These are phyloP conservation scores for Stylosanthes scabra DNA, from an alignment of 331 rosid species.

Conservation along the genomic window DNA sequence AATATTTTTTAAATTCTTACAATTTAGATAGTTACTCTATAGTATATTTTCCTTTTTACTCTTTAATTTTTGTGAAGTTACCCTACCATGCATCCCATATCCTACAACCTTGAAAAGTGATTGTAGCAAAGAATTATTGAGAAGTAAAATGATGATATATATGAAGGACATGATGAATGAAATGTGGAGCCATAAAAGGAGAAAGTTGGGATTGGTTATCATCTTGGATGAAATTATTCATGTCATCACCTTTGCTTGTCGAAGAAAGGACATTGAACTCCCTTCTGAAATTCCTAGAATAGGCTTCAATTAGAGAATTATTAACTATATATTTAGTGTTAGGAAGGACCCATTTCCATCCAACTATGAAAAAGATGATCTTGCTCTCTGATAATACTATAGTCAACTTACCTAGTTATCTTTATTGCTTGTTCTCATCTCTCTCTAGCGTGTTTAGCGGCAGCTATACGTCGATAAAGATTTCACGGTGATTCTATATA, in stretches of 20 bases:
- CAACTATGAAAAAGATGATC: conserved; percentile 37
- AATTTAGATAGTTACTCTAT: too few relatives aligned
- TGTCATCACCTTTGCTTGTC: conserved; percentile 38
- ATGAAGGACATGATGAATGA: not conserved
- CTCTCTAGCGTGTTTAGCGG: too few relatives aligned
- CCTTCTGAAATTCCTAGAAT: conserved; percentile 44
- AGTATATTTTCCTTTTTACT: too few relatives aligned
- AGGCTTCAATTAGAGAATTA: conserved; percentile 30
- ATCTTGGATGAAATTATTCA: conserved; percentile 10
- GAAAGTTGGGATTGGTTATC: conserved; percentile 31
- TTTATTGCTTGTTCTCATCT: too few relatives aligned
- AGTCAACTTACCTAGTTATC: conserved; percentile 35
- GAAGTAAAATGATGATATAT: conserved; percentile 27
- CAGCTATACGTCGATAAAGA: too few relatives aligned
- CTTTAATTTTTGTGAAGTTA: too few relatives aligned
- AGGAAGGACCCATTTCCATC: conserved; percentile 32
- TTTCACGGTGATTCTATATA: too few relatives aligned
- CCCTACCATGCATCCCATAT: too few relatives aligned
- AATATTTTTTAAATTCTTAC: too few relatives aligned
- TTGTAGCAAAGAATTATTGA: not conserved
- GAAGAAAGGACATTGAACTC: conserved; percentile 23
- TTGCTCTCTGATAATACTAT: conserved; percentile 14
- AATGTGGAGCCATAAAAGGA: conserved; percentile 13
- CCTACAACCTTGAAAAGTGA: too few relatives aligned
- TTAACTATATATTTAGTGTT: conserved; percentile 12